These are phyloP conservation scores for Mariannaea sp. DNA, from an alignment of 2,329 filamentous ascomycete species.

Conservation along the genomic window DNA sequence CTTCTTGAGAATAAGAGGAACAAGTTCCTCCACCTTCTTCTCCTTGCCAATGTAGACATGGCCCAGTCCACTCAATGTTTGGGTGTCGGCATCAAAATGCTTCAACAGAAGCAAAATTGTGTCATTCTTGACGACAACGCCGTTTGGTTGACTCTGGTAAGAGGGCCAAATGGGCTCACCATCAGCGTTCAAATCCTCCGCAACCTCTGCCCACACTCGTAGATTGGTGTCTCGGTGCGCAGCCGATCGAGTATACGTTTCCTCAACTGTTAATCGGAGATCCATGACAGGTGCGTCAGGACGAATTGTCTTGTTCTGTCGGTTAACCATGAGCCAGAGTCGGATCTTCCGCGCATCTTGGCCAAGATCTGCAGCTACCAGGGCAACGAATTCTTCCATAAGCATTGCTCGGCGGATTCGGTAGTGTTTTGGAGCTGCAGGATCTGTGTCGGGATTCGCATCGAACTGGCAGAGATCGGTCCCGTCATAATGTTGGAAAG, in stretches of 20 bases:
- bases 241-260: slow-evolving; percentile 59
- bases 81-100: slow-evolving; percentile 79
- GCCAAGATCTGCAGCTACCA: slow-evolving; percentile 71
- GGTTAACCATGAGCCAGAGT: slow-evolving; percentile 97
- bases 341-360: slow-evolving; percentile 73
- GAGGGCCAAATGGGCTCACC: slow-evolving; percentile 76
- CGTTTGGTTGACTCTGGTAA: slow-evolving; percentile 61
- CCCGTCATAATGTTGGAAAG: slow-evolving; percentile 79
- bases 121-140: slow-evolving; percentile 63
- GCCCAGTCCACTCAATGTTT: slow-evolving; percentile 75
- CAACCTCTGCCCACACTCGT: slow-evolving; percentile 85
- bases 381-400: slow-evolving; percentile 73
- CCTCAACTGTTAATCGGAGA: slow-evolving; percentile 75
- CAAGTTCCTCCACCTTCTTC: slow-evolving; percentile 85
- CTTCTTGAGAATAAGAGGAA: slow-evolving; percentile 74
- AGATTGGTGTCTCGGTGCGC: slow-evolving; percentile 73
- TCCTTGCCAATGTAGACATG: slow-evolving; percentile 87
- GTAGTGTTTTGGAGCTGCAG: slow-evolving; percentile 73
- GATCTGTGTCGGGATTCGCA: slow-evolving; percentile 64
- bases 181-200: slow-evolving; percentile 66
- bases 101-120: slow-evolving; percentile 88
- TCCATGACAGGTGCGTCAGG: slow-evolving; percentile 88
- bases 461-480: slow-evolving; percentile 82
- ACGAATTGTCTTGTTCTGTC: slow-evolving; percentile 94
- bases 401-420: slow-evolving; percentile 76